Conservation (phyloP, 257 asterid species). For the Mentha longifolia region DNA sequence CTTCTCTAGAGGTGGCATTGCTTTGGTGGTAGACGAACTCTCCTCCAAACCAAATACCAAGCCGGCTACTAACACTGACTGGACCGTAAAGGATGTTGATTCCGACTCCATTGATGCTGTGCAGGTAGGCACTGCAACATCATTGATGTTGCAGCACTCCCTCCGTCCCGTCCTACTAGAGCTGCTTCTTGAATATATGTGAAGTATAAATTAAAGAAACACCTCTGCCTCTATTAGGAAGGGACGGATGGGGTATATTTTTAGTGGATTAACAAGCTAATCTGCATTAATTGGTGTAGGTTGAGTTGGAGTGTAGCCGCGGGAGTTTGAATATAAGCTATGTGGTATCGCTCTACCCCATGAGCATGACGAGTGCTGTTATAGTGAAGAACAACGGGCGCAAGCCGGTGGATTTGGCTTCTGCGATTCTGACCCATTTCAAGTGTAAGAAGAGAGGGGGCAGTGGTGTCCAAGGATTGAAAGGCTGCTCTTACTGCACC, state of each 20-base stretch:
- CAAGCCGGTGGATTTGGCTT: slow-evolving; percentile 52
- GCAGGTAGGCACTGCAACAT: slow-evolving; percentile 50
- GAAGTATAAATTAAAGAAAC: too few relatives aligned
- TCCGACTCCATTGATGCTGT: slow-evolving; percentile 82
- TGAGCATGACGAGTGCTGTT: slow-evolving; percentile 77
- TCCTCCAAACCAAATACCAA: slow-evolving; percentile 36
- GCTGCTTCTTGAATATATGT: too few relatives aligned
- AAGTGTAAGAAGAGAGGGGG: slow-evolving; percentile 54
- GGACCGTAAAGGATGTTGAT: slow-evolving; percentile 79
- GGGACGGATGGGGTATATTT: too few relatives aligned
- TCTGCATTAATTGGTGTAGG: slow-evolving; percentile 24
- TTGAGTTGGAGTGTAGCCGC: slow-evolving; percentile 65
- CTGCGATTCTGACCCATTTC: slow-evolving; percentile 68
- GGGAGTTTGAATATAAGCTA: slow-evolving; percentile 60
- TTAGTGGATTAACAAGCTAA: too few relatives aligned
- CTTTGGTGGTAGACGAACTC: slow-evolving; percentile 57
- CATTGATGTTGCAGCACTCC: too few relatives aligned
- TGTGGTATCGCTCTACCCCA: slow-evolving; percentile 70
- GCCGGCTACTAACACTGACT: slow-evolving; percentile 34
- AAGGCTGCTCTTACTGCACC: slow-evolving; percentile 64
- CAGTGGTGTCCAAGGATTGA: slow-evolving; percentile 67
- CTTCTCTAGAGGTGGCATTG: slow-evolving; percentile 64
- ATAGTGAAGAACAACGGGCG: slow-evolving; percentile 70
- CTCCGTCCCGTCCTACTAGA: too few relatives aligned
- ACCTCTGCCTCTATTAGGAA: too few relatives aligned